Conservation (phyloP, 176 grass and related monocot species). For the Zoysia pacifica region DNA sequence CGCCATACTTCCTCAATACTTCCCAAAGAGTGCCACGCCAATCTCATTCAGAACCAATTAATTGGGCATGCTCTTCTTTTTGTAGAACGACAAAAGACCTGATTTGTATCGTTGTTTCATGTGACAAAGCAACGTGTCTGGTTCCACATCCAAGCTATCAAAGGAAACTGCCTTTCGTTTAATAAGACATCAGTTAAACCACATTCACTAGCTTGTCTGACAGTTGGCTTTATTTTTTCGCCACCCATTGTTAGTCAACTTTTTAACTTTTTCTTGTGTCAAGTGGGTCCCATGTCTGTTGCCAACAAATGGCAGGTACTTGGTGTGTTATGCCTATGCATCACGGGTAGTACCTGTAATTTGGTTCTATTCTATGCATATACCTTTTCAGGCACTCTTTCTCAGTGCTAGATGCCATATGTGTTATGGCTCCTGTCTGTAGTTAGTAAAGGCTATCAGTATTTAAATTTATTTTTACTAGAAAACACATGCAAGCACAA, state of each 20-base stretch:
- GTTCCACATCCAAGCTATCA: not conserved
- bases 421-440: constrained; percentile 13
- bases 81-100: not conserved
- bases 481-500: too few species aligned
- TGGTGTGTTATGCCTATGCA: too few species aligned
- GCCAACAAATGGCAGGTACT: too few species aligned
- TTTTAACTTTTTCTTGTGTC: constrained; percentile 19
- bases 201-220: not conserved
- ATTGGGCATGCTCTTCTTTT: not conserved
- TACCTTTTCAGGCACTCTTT: constrained; percentile 13
- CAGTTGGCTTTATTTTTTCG: constrained; percentile 19
- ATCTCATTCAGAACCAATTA: not conserved
- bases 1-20: not conserved
- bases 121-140: not conserved
- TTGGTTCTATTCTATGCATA: not conserved
- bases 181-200: constrained; percentile 7
- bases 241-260: constrained; percentile 13
- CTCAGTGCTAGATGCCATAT: not conserved
- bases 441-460: too few species aligned
- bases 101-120: not conserved
- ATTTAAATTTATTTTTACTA: too few species aligned
- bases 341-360: too few species aligned
- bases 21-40: constrained; percentile 5
- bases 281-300: constrained; percentile 7
- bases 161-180: constrained; percentile 1